A percentile compares a stretch with the other conserved stretches of the same genome.
phyloP scores from a whole-genome alignment of 805 yeast genomes.

The Pichia rugopelliculosa region DNA sequence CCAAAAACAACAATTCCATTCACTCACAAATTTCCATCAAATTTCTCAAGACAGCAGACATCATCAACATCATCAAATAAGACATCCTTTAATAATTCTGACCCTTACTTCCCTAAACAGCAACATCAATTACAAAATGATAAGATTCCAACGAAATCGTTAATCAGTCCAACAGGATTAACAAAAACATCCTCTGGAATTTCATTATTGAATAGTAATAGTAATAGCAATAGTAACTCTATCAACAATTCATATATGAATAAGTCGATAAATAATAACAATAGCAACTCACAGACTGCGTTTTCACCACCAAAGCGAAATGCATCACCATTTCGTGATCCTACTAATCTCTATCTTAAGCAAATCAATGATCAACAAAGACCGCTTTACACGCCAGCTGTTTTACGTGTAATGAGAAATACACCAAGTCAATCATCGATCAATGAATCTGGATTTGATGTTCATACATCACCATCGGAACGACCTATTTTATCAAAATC shows the following conservation, averaged over 20 bases:
- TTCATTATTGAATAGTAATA: not conserved
- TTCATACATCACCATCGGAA: constrained; percentile 4
- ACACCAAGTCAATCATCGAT: constrained; percentile 1
- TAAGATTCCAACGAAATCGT: not conserved
- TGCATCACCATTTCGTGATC: constrained; percentile 21
- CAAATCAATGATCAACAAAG: constrained; percentile 78
- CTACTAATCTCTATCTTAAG: constrained; percentile 37
- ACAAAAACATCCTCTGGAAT: not conserved
- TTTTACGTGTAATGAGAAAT: constrained; percentile 40
- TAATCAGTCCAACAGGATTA: not conserved
- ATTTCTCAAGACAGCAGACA: not conserved
- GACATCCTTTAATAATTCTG: not conserved
- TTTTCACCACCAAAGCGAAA: constrained; percentile 6
- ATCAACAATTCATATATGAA: too few relatives aligned
- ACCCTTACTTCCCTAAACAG: not conserved
- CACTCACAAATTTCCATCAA: not conserved
- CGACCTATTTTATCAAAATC: constrained; percentile 8
- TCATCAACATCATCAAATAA: not conserved
- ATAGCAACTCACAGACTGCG: not conserved
- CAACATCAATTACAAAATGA: not conserved
- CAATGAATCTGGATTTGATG: constrained; percentile 9
- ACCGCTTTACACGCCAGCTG: constrained; percentile 90
- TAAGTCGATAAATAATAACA: not conserved
- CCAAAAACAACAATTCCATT: constrained; percentile 4
- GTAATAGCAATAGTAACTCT: not conserved